Conservation (phyloP, 1,284 basidiomycete genomes). For the Papiliotrema flavescens region DNA sequence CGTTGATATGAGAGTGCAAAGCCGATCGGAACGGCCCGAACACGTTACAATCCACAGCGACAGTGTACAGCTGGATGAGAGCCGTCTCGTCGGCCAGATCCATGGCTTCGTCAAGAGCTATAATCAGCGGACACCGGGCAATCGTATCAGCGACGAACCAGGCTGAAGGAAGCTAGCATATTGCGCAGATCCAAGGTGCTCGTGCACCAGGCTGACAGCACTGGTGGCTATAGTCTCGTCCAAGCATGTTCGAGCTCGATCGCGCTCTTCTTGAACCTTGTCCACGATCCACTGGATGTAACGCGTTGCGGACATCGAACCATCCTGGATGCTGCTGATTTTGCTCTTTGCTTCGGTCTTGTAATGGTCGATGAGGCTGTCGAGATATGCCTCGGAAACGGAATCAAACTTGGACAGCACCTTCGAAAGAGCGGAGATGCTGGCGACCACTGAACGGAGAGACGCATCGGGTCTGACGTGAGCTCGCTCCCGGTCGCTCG, state of each 20-base stretch:
- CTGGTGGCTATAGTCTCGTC: slow-evolving; percentile 8
- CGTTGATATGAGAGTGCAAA: slow-evolving; percentile 58
- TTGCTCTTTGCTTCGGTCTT: slow-evolving; percentile 6
- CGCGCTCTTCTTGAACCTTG: slow-evolving; percentile 29
- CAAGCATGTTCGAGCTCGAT: slow-evolving; percentile 20
- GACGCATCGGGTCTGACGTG: slow-evolving; percentile 7
- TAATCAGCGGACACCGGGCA: not conserved
- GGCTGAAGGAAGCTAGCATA: slow-evolving; percentile 17
- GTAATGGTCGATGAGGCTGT: slow-evolving; percentile 23
- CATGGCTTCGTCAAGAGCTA: slow-evolving; percentile 62
- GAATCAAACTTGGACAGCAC: slow-evolving; percentile 17
- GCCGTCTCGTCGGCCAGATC: slow-evolving; percentile 53
- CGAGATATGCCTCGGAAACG: slow-evolving; percentile 26
- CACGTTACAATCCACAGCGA: slow-evolving; percentile 62
- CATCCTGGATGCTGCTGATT: slow-evolving; percentile 17
- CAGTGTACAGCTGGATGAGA: slow-evolving; percentile 60
- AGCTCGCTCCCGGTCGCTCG: slow-evolving; percentile 1
- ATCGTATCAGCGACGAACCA: slow-evolving; percentile 54
- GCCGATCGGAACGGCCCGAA: slow-evolving; percentile 59
- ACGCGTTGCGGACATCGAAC: slow-evolving; percentile 16
- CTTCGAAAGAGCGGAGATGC: slow-evolving; percentile 18
- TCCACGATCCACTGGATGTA: slow-evolving; percentile 36
- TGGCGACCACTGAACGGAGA: slow-evolving; percentile 13
- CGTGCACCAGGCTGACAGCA: slow-evolving; percentile 9
- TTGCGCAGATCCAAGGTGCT: slow-evolving; percentile 19